Evolutionary conservation across 108 stramenopile species (phyloP).

Genomic region (Pseudonitzschia multiseries): DNA sequence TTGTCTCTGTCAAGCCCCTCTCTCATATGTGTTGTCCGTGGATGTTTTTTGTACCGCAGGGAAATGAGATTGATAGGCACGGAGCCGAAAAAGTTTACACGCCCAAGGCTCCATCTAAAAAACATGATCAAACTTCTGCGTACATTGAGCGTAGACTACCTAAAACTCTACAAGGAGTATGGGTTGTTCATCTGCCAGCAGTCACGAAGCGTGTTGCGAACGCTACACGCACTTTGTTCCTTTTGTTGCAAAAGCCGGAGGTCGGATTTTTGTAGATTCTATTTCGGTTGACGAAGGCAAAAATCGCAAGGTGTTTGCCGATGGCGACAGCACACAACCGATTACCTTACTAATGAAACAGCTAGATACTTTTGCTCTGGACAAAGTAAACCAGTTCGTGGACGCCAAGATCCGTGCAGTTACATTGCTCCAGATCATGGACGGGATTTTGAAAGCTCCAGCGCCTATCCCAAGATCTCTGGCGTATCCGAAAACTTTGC

Average conservation of each 20-base stretch:
- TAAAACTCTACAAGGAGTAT: conserved; percentile 30
- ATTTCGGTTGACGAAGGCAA: conserved; percentile 4
- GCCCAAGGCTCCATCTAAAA: conserved; percentile 35
- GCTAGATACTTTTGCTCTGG: conserved; percentile 28
- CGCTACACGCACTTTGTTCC: conserved; percentile 31
- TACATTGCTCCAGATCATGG: conserved; percentile 43
- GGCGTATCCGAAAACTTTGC: conserved; percentile 7
- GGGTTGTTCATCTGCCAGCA: conserved; percentile 45
- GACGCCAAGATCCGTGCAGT: conserved; percentile 45
- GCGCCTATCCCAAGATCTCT: conserved; percentile 43
- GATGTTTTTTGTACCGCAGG: background rate
- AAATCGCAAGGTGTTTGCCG: background rate
- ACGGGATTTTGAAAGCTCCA: conserved; percentile 43
- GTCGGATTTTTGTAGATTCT: conserved; percentile 29
- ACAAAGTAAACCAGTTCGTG: conserved; percentile 28
- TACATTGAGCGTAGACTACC: conserved; percentile 29
- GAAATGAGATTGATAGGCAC: conserved; percentile 49
- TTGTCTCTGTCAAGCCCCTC: no score
- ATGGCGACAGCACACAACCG: conserved; percentile 28
- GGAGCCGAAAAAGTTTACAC: conserved; percentile 41
- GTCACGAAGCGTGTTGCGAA: conserved; percentile 38
- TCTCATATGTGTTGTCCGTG: no score
- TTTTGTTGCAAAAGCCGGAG: conserved; percentile 25
- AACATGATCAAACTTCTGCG: conserved; percentile 30
- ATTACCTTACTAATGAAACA: conserved; percentile 31